Evolutionary conservation across 768 basidiomycete species (phyloP).

Genomic region (Lentinula boryana): DNA sequence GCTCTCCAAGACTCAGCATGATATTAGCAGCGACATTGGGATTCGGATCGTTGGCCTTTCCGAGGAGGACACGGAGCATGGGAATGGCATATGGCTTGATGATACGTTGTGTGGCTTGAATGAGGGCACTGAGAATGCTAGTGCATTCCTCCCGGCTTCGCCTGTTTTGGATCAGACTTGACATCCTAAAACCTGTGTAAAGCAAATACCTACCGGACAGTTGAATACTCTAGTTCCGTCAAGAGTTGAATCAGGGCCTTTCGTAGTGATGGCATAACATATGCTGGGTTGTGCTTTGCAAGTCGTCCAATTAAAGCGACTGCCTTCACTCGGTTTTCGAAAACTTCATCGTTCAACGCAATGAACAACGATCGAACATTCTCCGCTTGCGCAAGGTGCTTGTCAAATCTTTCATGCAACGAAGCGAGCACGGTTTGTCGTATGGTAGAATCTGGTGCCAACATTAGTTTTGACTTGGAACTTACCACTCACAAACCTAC

Average conservation of each 20-base stretch:
- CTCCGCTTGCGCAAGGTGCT: conserved; percentile 95
- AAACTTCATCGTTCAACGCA: conserved; percentile 94
- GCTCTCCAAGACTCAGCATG: conserved; percentile 90
- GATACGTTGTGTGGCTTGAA: conserved; percentile 86
- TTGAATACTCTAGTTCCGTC: conserved; percentile 95
- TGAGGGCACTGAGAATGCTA: conserved; percentile 79
- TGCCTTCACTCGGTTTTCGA: conserved; percentile 89
- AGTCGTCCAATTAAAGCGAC: conserved; percentile 89
- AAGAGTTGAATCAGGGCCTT: conserved; percentile 94
- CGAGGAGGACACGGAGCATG: conserved; percentile 87
- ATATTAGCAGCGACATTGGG: conserved; percentile 89
- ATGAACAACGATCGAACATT: conserved; percentile 97
- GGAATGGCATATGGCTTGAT: conserved; percentile 95
- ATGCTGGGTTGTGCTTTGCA: conserved; percentile 93
- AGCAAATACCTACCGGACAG: conserved; percentile 59
- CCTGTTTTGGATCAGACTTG: conserved; percentile 28
- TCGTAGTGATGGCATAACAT: conserved; percentile 95
- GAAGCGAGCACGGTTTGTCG: conserved; percentile 81
- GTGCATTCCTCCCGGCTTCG: conserved; percentile 91
- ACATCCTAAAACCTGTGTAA: background rate
- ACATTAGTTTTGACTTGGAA: conserved; percentile 2
- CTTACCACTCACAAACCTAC: conserved; percentile 32
- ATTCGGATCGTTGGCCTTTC: conserved; percentile 82
- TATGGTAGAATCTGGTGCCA: conserved; percentile 64
- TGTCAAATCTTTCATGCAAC: conserved; percentile 91